These are phyloP conservation scores for Carallia brachiata DNA, from an alignment of 345 rosid genomes.

Conservation along the genomic window DNA sequence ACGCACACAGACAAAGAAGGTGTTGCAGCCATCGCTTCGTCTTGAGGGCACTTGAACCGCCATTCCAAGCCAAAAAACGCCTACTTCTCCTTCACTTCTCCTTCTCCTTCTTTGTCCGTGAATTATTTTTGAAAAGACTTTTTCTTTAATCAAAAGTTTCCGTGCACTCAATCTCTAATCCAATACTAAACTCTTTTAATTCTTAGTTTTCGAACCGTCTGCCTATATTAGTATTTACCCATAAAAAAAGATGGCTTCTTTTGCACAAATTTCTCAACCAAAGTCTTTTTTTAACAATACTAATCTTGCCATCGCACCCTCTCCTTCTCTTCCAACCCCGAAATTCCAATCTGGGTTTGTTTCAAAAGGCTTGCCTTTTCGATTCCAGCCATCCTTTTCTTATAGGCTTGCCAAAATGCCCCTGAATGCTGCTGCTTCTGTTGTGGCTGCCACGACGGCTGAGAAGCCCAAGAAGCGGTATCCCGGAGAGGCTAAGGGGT, in stretches of 20 bases:
- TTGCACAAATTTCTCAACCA: conserved; percentile 47
- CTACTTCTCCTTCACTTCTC: not conserved
- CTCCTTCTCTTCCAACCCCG: conserved; percentile 5
- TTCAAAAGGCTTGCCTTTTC: conserved; percentile 18
- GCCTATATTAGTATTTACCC: not conserved
- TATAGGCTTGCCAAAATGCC: conserved; percentile 33
- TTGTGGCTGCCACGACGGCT: conserved; percentile 55
- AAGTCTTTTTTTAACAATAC: conserved; percentile 40
- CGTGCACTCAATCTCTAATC: conserved; percentile 27
- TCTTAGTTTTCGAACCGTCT: not conserved
- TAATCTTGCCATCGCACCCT: conserved; percentile 21
- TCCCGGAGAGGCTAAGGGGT: conserved; percentile 86
- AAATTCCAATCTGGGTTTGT: conserved; percentile 33
- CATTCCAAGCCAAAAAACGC: conserved; percentile 20
- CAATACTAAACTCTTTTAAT: not conserved
- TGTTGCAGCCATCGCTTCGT: conserved; percentile 13
- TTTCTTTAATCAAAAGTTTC: not conserved
- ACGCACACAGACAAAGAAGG: not conserved
- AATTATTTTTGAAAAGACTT: conserved; percentile 28
- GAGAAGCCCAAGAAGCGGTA: conserved; percentile 73
- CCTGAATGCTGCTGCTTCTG: conserved; percentile 25
- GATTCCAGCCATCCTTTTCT: conserved; percentile 5
- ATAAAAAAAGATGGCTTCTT: conserved; percentile 60
- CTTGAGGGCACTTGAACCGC: conserved; percentile 38
- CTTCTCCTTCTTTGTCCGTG: not conserved